Conservation (phyloP, 306 rosid genomes). For the Trifolium dubium region DNA sequence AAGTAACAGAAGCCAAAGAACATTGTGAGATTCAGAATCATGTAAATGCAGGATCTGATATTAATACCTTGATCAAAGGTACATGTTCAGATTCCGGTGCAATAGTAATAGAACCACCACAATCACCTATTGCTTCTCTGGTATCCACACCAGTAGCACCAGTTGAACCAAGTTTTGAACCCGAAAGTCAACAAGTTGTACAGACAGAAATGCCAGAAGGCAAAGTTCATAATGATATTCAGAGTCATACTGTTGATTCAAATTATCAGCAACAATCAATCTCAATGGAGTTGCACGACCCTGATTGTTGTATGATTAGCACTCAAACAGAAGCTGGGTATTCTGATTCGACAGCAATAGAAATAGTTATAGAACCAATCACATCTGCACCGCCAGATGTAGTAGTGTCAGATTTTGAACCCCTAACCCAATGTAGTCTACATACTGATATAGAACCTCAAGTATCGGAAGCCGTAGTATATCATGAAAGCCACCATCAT, state of each 20-base stretch:
- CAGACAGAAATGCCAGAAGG: background rate
- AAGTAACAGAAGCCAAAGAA: background rate
- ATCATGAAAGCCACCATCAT: constrained; percentile 5
- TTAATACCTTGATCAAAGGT: background rate
- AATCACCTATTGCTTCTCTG: background rate
- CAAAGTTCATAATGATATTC: constrained; percentile 5
- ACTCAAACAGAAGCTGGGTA: background rate
- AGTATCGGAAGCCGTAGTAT: background rate
- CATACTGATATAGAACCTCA: constrained; percentile 28
- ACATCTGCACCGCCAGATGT: background rate
- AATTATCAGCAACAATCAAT: background rate
- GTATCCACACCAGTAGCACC: background rate
- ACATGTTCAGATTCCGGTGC: constrained; percentile 5
- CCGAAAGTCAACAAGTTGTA: background rate
- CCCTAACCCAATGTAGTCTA: background rate
- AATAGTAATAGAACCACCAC: background rate
- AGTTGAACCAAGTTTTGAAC: constrained; percentile 18
- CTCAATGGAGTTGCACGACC: constrained; percentile 9
- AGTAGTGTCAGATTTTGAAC: constrained; percentile 22
- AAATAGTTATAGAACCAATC: background rate
- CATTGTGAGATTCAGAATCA: constrained; percentile 5
- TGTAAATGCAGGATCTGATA: background rate
- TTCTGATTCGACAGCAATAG: background rate
- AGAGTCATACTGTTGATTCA: background rate
- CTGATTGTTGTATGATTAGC: constrained; percentile 12